These are phyloP conservation scores for Acanthamoeba healyi DNA, from an alignment of 208 protist genomes.

Conservation along the genomic window DNA sequence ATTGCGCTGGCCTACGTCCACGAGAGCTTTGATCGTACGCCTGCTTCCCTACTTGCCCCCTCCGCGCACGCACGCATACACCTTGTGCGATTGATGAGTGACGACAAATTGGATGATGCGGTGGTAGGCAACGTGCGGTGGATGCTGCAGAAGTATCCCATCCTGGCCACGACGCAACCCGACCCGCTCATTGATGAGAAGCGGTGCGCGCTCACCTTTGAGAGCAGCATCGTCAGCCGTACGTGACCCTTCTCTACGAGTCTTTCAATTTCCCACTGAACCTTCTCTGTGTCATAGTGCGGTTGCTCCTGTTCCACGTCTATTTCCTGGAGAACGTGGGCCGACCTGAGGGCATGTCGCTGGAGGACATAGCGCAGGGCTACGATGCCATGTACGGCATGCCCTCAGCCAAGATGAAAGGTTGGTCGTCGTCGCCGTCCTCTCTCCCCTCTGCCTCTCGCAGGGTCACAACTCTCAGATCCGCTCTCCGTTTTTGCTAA, in stretches of 20 bases:
- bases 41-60: neutral
- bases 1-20: slow-evolving; percentile 27
- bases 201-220: slow-evolving; percentile 13
- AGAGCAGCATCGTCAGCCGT: slow-evolving; percentile 25
- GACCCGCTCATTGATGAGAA: neutral
- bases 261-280: neutral
- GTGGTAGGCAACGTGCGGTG: neutral
- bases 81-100: neutral
- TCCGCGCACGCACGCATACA: neutral
- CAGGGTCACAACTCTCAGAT: too few relatives aligned
- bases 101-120: too few relatives aligned
- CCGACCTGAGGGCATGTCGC: neutral
- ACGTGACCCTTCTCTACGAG: neutral
- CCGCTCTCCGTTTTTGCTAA: too few relatives aligned
- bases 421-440: too few relatives aligned
- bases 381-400: slow-evolving; percentile 44
- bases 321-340: slow-evolving; percentile 32
- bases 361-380: slow-evolving; percentile 1
- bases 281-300: neutral
- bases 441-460: too few relatives aligned
- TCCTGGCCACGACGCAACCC: slow-evolving; percentile 2
- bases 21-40: slow-evolving; percentile 24
- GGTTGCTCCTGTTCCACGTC: slow-evolving; percentile 3
- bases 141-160: slow-evolving; percentile 28
- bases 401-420: slow-evolving; percentile 20